Percentiles rank a stretch among this genome's conserved stretches.
These are phyloP conservation scores for Penicillium verrucosum DNA, from an alignment of 2,329 filamentous ascomycete genomes.

Conservation along the genomic window DNA sequence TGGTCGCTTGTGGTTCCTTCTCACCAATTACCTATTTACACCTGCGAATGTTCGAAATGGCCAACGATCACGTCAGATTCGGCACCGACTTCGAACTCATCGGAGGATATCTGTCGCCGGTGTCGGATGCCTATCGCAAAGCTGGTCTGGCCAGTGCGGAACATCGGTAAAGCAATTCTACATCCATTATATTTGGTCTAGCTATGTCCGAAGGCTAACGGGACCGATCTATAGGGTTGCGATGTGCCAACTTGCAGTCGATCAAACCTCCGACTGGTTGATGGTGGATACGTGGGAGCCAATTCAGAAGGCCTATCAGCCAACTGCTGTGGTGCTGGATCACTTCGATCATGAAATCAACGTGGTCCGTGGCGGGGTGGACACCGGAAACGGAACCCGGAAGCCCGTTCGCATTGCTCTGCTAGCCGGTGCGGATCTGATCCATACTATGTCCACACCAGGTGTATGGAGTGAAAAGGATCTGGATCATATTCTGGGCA, in stretches of 20 bases:
- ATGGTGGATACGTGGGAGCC: slow-evolving; percentile 91
- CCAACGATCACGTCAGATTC: slow-evolving; percentile 72
- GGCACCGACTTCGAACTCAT: slow-evolving; percentile 78
- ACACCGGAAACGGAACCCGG: slow-evolving; percentile 61
- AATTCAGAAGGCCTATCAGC: slow-evolving; percentile 77
- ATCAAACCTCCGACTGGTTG: slow-evolving; percentile 70
- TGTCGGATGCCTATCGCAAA: slow-evolving; percentile 75
- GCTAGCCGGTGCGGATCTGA: slow-evolving; percentile 73
- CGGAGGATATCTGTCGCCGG: slow-evolving; percentile 80
- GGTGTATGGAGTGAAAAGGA: slow-evolving; percentile 81
- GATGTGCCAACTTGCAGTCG: slow-evolving; percentile 81
- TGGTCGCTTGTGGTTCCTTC: slow-evolving; percentile 59
- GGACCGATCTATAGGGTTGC: slow-evolving; percentile 53
- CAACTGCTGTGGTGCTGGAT: slow-evolving; percentile 83
- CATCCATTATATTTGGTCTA: not conserved
- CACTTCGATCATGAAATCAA: slow-evolving; percentile 93
- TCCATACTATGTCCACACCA: slow-evolving; percentile 67
- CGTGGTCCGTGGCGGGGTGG: slow-evolving; percentile 68
- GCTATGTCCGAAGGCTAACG: not conserved
- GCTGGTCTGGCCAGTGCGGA: slow-evolving; percentile 69
- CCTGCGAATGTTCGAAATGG: slow-evolving; percentile 85
- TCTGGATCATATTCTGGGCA: slow-evolving; percentile 80
- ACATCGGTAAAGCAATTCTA: slow-evolving; percentile 53
- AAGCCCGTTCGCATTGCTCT: slow-evolving; percentile 73
- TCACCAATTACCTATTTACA: slow-evolving; percentile 59